Percentiles rank a stretch among this genome's conserved stretches.
These are phyloP conservation scores for Backusella psychrophila DNA, from an alignment of 192 early-diverging fungal genomes.

Conservation along the genomic window DNA sequence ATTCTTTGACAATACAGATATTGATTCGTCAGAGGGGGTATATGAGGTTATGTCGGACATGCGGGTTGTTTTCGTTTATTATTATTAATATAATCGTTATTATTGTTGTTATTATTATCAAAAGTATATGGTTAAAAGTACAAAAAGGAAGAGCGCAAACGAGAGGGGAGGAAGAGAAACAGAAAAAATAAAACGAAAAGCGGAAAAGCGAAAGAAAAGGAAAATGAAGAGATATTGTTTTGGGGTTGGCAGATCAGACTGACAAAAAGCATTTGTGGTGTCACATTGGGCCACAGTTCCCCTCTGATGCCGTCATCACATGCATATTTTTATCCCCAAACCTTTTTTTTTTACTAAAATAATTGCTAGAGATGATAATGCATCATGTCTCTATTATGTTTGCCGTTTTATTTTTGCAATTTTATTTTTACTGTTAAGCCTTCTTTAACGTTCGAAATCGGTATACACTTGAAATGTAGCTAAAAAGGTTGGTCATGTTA, in stretches of 20 bases:
- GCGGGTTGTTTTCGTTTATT: not conserved
- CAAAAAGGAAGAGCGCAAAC: not conserved
- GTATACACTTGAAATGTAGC: not conserved
- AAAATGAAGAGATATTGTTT: not conserved
- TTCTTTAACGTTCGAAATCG: not conserved
- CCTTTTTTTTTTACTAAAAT: not conserved
- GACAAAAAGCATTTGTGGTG: not conserved
- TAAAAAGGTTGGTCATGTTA: not conserved
- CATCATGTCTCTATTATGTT: not conserved
- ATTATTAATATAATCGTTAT: not conserved
- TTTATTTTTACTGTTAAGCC: not conserved
- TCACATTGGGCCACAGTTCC: not conserved
- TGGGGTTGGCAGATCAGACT: conserved; percentile 6
- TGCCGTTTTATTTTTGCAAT: not conserved
- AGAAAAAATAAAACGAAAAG: not conserved
- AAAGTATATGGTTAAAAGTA: not conserved
- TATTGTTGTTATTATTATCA: not conserved
- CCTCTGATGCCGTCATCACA: conserved; percentile 2
- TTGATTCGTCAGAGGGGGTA: not conserved
- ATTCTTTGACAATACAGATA: conserved; percentile 3
- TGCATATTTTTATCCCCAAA: conserved; percentile 1
- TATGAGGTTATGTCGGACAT: not conserved
- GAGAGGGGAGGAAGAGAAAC: not conserved
- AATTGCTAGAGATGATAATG: not conserved
- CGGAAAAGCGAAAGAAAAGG: conserved; percentile 5